Percentiles rank a stretch among this genome's conserved stretches.
Conservation (phyloP, 1,139 yeast genomes). For the Pichia sp. region DNA sequence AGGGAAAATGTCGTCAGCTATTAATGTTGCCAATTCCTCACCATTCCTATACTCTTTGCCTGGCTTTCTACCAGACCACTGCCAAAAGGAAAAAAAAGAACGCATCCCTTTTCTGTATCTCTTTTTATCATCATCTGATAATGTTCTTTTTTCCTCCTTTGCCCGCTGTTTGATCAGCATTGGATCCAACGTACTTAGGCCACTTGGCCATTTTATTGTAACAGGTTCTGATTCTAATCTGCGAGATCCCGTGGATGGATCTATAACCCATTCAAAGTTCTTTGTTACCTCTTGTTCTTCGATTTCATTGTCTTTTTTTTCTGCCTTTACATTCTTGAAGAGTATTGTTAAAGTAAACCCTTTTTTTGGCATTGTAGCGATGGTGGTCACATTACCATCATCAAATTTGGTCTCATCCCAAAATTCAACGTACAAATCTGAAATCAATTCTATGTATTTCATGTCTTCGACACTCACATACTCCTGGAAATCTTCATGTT, state of each 20-base stretch:
- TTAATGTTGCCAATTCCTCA: slow-evolving; percentile 59
- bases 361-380: slow-evolving; percentile 37
- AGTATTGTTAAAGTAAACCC: slow-evolving; percentile 51
- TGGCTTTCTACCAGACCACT: slow-evolving; percentile 70
- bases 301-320: slow-evolving; percentile 31
- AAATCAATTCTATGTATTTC: slow-evolving; percentile 58
- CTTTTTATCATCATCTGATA: slow-evolving; percentile 48
- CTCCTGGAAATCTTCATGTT: slow-evolving; percentile 73
- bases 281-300: slow-evolving; percentile 53
- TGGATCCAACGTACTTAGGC: slow-evolving; percentile 53
- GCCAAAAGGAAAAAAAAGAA: slow-evolving; percentile 68
- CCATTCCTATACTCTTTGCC: slow-evolving; percentile 73
- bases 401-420: slow-evolving; percentile 19
- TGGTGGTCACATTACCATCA: slow-evolving; percentile 23
- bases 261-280: slow-evolving; percentile 40
- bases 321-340: slow-evolving; percentile 35
- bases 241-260: slow-evolving; percentile 50
- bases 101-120: slow-evolving; percentile 66
- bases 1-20: slow-evolving; percentile 65
- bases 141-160: slow-evolving; percentile 18
- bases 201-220: slow-evolving; percentile 56
- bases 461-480: slow-evolving; percentile 63
- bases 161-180: slow-evolving; percentile 38
- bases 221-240: slow-evolving; percentile 45
- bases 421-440: slow-evolving; percentile 40